These are phyloP conservation scores for Aspergillus hancockii DNA, from an alignment of 495 filamentous ascomycete genomes.

Conservation along the genomic window DNA sequence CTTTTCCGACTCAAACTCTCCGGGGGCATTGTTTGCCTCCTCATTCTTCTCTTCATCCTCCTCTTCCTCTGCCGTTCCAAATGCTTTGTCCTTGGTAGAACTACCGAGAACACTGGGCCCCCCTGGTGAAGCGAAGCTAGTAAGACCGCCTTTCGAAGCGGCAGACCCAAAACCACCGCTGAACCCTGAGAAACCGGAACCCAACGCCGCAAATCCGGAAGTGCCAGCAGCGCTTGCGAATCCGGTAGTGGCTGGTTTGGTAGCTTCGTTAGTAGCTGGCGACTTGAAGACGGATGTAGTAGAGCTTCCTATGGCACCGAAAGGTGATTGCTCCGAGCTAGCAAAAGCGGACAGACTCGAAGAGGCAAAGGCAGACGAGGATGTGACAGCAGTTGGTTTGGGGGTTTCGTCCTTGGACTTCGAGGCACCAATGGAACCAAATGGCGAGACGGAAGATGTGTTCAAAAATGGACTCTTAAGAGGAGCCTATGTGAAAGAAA, in stretches of 20 bases:
- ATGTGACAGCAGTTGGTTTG: constrained; percentile 33
- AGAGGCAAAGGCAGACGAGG: constrained; percentile 54
- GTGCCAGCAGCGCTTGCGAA: constrained; percentile 35
- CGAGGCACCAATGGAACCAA: constrained; percentile 41
- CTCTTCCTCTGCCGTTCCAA: constrained; percentile 71
- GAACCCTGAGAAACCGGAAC: constrained; percentile 53
- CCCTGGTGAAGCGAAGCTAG: constrained; percentile 69
- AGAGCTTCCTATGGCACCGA: constrained; percentile 49
- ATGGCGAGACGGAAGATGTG: constrained; percentile 52
- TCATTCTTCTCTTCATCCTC: constrained; percentile 52
- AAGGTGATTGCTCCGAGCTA: constrained; percentile 55
- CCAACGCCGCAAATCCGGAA: constrained; percentile 38
- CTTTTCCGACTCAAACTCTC: constrained; percentile 52
- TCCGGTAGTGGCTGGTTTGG: constrained; percentile 28
- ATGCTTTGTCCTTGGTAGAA: constrained; percentile 61
- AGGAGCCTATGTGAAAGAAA: constrained; percentile 33
- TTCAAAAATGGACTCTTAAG: constrained; percentile 54
- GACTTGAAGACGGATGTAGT: constrained; percentile 44
- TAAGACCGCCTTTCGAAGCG: constrained; percentile 52
- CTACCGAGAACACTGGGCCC: constrained; percentile 53
- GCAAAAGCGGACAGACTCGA: constrained; percentile 55
- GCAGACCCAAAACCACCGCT: constrained; percentile 54
- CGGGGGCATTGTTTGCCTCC: constrained; percentile 46
- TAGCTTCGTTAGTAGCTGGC: constrained; percentile 16
- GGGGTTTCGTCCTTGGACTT: constrained; percentile 21